Base-by-base conservation (phyloP, 1,284 basidiomycete species). In the Lignosus rhinocerotis region DNA sequence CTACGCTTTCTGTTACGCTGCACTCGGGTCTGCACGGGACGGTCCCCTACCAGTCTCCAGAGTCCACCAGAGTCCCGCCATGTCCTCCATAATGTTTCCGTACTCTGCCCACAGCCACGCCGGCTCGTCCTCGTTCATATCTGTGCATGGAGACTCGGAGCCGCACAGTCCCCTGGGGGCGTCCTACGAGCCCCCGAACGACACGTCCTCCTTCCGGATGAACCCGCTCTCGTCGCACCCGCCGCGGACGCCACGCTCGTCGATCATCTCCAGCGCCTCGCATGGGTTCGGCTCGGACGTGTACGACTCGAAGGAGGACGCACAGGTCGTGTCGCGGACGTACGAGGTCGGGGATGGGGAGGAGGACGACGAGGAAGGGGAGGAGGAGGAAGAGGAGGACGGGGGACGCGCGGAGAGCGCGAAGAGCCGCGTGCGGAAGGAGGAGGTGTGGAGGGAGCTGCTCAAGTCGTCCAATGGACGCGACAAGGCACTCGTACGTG, bases 401-500 rank as follows among this genome's bases (percentile, higher is more conserved):
- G 66, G 69, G 19, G 58, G 62, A 50, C 71, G 70, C 39, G 74
- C 75, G 19, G 72, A 78, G 66, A 73, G 71, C 41, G 76, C 75
- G 10, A 76, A 78, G 61, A 69, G 70, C 61, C 78, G 72, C 55
- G 75, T 88, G 32, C 74, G 78, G 36, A 73, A 70, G 51, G 87
- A 88, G 66, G 88, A 90, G 43, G 79, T 93, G 5, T 92, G 87
- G 89, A 79, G 84, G 63, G 90, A 92, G 59, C 80, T 93, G 71
- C 75, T 93, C 52, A 77, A 84, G 65, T 87, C 88, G 14, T 88
- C 87, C 63, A 80, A 83, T 62, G 90, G 90, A 44, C 79, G 91
- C 64, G 91, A 93, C 72, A 93, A 93, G 73, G 83, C 86, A 31
- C 88, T 93, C 69, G 91, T 92, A 74, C 70, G 88, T 82, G 44